A percentile compares a stretch with the other conserved stretches of the same genome.
Conservation (phyloP, 139 green algal species). For the Diplosphaera chodatii region DNA sequence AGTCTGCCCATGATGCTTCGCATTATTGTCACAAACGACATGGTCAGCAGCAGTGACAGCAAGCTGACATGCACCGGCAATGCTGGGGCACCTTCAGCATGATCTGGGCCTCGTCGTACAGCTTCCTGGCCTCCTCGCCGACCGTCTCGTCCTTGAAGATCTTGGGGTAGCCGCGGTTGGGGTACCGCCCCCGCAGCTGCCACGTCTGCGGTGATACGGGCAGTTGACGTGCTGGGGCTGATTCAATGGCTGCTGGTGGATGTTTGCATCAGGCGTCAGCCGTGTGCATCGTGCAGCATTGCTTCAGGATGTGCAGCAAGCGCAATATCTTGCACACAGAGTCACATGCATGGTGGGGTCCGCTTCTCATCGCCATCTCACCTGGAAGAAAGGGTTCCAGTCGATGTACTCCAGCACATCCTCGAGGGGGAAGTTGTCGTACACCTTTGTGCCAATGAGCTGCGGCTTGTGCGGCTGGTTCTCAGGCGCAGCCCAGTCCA, state of each 20-base stretch:
- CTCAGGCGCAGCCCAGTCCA: conserved; percentile 79
- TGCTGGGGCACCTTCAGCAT: conserved; percentile 50
- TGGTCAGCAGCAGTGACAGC: neutral
- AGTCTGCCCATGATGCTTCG: too few species aligned
- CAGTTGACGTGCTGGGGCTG: too few species aligned
- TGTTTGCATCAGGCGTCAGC: too few species aligned
- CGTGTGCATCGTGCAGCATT: too few species aligned
- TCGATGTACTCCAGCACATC: conserved; percentile 94
- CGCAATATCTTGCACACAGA: too few species aligned
- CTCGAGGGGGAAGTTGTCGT: conserved; percentile 78
- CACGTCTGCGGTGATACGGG: conserved; percentile 64
- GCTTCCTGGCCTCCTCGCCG: conserved; percentile 90
- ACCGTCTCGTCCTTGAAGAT: conserved; percentile 99
- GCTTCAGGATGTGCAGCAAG: too few species aligned
- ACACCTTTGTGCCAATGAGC: conserved; percentile 68
- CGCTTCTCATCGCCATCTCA: too few species aligned
- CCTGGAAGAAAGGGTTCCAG: conserved; percentile 99
- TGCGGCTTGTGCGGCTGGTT: conserved; percentile 73
- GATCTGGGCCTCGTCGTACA: conserved; percentile 89
- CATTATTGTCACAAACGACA: neutral
- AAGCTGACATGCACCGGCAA: neutral
- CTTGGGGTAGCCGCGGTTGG: conserved; percentile 97
- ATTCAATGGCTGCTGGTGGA: too few species aligned
- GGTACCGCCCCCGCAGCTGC: conserved; percentile 96
- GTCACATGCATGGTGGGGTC: too few species aligned